phyloP scores from a whole-genome alignment of 2,329 filamentous ascomycete genomes.

The Xylaria arbuscula region DNA sequence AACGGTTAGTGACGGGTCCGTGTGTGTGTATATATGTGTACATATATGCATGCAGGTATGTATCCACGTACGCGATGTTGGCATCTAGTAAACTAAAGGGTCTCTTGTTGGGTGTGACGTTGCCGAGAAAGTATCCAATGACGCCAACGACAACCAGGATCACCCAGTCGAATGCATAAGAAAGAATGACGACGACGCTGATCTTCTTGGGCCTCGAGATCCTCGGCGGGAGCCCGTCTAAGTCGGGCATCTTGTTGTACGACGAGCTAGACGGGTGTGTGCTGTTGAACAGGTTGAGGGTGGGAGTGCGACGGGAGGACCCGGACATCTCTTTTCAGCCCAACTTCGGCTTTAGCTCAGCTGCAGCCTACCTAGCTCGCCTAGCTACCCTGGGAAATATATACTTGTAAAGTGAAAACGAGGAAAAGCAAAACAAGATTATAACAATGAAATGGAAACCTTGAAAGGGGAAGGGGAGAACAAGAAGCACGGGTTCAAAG shows the following conservation, averaged over 20 bases:
- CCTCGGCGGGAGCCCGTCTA: constrained; percentile 38
- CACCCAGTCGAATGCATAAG: constrained; percentile 81
- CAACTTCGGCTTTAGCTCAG: constrained; percentile 12
- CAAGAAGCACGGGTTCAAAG: no score
- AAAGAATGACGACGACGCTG: constrained; percentile 62
- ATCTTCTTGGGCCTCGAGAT: constrained; percentile 40
- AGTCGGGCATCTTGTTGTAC: constrained; percentile 49
- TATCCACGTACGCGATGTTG: constrained; percentile 72
- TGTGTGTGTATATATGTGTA: no score
- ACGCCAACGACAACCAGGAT: constrained; percentile 70
- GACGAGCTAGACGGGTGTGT: constrained; percentile 41
- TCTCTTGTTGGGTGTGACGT: constrained; percentile 71
- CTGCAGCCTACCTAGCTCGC: no score
- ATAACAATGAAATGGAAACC: no score
- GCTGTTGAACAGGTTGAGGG: constrained; percentile 43
- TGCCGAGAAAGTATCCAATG: constrained; percentile 69
- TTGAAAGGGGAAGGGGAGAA: no score
- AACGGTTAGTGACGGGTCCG: constrained; percentile 3
- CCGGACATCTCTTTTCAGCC: constrained; percentile 45
- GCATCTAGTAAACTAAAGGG: constrained; percentile 79
- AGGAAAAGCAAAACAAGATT: no score
- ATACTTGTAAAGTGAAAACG: no score
- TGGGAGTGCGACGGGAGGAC: constrained; percentile 41
- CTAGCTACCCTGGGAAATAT: no score
- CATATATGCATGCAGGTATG: no score